These are phyloP conservation scores for Penicillium lividum DNA, from an alignment of 495 filamentous ascomycete genomes.

Conservation along the genomic window DNA sequence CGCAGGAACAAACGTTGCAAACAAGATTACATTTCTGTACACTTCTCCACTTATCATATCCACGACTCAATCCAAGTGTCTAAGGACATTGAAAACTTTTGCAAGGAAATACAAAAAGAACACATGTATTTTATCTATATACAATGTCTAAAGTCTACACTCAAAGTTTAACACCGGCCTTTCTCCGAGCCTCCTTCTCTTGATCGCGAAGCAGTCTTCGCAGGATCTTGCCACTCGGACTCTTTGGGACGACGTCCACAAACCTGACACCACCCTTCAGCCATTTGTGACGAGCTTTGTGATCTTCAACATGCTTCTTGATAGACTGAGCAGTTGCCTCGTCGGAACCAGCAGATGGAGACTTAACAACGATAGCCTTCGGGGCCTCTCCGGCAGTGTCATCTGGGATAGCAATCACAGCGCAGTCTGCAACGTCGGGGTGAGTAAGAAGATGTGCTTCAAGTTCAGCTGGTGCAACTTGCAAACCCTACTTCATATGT, in stretches of 20 bases:
- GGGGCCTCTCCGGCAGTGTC: slow-evolving; percentile 77
- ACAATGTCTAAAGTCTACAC: background rate
- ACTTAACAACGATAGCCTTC: slow-evolving; percentile 85
- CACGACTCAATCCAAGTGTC: too few species aligned
- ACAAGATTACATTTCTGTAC: background rate
- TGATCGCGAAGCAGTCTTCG: slow-evolving; percentile 76
- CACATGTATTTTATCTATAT: background rate
- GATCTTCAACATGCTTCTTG: slow-evolving; percentile 72
- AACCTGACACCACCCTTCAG: slow-evolving; percentile 84
- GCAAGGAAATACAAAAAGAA: background rate
- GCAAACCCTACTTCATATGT: slow-evolving; percentile 60
- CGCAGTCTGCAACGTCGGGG: slow-evolving; percentile 76
- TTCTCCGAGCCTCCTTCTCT: slow-evolving; percentile 68
- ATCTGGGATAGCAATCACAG: slow-evolving; percentile 79
- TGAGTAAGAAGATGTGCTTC: slow-evolving; percentile 87
- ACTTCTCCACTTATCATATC: too few species aligned
- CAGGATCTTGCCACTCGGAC: slow-evolving; percentile 90
- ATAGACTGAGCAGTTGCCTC: slow-evolving; percentile 66
- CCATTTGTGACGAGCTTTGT: slow-evolving; percentile 89
- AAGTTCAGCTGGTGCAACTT: slow-evolving; percentile 91
- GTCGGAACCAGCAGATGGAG: slow-evolving; percentile 57
- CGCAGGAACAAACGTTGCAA: slow-evolving; percentile 9
- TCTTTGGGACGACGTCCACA: slow-evolving; percentile 77
- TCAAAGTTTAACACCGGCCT: slow-evolving; percentile 60
- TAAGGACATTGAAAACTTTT: too few species aligned